Evolutionary conservation across 768 basidiomycete genomes (phyloP), one percentile per base, ranked within the genome.

Genomic region (Hypholoma sublateritium): DNA sequence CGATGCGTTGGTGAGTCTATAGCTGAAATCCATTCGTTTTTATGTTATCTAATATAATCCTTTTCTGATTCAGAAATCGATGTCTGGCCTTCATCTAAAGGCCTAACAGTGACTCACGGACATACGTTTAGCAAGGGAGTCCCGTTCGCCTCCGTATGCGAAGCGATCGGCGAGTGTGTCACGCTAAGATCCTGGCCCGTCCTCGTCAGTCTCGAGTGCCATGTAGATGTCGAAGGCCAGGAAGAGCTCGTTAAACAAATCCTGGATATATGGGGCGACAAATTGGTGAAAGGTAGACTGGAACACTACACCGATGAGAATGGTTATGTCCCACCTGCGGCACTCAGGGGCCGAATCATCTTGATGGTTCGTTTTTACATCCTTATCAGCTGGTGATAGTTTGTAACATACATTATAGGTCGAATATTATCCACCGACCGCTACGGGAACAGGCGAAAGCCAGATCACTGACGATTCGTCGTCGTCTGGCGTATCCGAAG

Each of bases 131-230:
- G 77, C 59, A 76, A 77, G 61, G 74, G 78, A 28, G 75, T 86
- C 4, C 64, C 80, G 1, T 83, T 87, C 55, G 53, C 75, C 21
- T 74, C 73, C 24, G 86, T 86, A 0, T 84, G 83, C 59, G 59
- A 68, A 14, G 82, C 84, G 0, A 85, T 86, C 55, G 77, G 74
- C 1, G 67, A 76, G 12, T 70, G 74, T 3, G 65, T 85, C 16
- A 59, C 68, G 3, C 67, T 72, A 0, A 71, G 61, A 1, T 74
- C 78, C 45, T 85, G 83, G 81, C 85, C 86, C 2, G 73, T 86
- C 17, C 64, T 86, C 56, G 77, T 87, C 48, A 82, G 80, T 37
- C 72, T 87, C 4, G 86, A 87, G 64, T 86, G 84, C 60, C 86
- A 87, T 57, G 84, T 87, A 22, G 76, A 74, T 16, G 66, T 76